Evolutionary conservation across 2,329 filamentous ascomycete genomes (phyloP).

Genomic region (Cercospora sojina): DNA sequence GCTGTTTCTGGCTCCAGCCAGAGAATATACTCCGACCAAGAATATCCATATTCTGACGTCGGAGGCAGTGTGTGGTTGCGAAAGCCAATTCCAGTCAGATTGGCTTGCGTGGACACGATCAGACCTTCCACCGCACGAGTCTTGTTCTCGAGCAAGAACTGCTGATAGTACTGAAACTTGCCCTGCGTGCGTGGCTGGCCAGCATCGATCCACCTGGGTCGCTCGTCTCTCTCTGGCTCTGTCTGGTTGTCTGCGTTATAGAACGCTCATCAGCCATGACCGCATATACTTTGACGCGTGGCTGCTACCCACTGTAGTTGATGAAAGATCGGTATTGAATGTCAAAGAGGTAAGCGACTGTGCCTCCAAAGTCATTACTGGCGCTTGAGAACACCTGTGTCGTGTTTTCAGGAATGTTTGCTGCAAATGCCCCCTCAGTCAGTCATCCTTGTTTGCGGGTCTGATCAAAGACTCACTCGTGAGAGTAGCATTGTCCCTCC

Average conservation of each 20-base stretch:
- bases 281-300: not conserved
- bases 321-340: conserved; percentile 17
- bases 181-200: conserved; percentile 9
- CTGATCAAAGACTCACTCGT: not conserved
- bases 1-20: conserved; percentile 12
- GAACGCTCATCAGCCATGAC: not conserved
- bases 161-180: conserved; percentile 12
- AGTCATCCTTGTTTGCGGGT: not conserved
- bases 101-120: conserved; percentile 7
- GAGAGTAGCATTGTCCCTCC: not conserved
- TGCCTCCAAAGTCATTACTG: not conserved
- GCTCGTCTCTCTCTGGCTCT: not conserved
- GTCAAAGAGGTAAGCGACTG: conserved; percentile 9
- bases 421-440: not conserved
- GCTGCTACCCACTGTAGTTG: conserved; percentile 12
- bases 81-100: conserved; percentile 8
- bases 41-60: conserved; percentile 6
- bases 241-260: conserved; percentile 7
- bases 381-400: conserved; percentile 8
- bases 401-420: conserved; percentile 10
- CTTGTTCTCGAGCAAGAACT: conserved; percentile 12
- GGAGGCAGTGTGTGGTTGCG: conserved; percentile 17
- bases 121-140: conserved; percentile 11
- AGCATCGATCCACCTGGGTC: conserved; percentile 1
- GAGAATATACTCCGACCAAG: conserved; percentile 4